Conservation (phyloP, 1,284 basidiomycete genomes). For the Agroathelia rolfsii region DNA sequence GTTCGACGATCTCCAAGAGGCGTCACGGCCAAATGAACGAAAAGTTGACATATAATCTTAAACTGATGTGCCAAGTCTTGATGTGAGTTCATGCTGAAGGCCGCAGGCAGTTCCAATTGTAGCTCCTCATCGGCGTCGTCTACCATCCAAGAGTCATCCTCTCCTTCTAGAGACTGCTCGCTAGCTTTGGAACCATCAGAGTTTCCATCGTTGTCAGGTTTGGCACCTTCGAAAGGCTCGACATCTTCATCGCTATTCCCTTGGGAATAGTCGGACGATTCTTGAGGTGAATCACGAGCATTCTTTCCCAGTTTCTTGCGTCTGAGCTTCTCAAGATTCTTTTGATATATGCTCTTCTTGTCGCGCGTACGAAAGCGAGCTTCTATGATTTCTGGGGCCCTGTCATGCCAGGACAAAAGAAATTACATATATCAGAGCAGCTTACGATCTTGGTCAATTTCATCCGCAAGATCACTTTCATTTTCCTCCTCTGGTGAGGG, state of each 20-base stretch:
- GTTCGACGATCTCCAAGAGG: slow-evolving; percentile 37
- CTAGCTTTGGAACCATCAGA: slow-evolving; percentile 8
- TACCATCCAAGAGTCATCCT: slow-evolving; percentile 57
- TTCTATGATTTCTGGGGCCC: slow-evolving; percentile 46
- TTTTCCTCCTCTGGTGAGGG: slow-evolving; percentile 34
- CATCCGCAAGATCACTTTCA: slow-evolving; percentile 42
- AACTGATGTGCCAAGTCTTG: slow-evolving; percentile 70
- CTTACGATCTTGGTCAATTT: slow-evolving; percentile 50
- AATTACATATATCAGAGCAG: slow-evolving; percentile 3
- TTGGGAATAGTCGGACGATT: no score
- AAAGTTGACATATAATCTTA: slow-evolving; percentile 79
- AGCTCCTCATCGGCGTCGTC: slow-evolving; percentile 49
- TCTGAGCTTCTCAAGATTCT: slow-evolving; percentile 56
- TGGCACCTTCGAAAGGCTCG: no score
- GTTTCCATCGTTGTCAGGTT: no score
- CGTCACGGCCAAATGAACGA: slow-evolving; percentile 68
- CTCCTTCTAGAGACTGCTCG: slow-evolving; percentile 22
- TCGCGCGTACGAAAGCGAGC: slow-evolving; percentile 50
- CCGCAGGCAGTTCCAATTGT: slow-evolving; percentile 46
- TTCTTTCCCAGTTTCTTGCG: no score
- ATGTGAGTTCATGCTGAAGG: slow-evolving; percentile 70
- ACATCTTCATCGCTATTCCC: no score
- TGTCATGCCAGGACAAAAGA: slow-evolving; percentile 3
- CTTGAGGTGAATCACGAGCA: no score
- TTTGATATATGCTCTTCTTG: slow-evolving; percentile 50